Percentiles rank a stretch among this genome's conserved stretches.
Conservation (phyloP, 441 rosid species). For the Populus trichocarpa region DNA sequence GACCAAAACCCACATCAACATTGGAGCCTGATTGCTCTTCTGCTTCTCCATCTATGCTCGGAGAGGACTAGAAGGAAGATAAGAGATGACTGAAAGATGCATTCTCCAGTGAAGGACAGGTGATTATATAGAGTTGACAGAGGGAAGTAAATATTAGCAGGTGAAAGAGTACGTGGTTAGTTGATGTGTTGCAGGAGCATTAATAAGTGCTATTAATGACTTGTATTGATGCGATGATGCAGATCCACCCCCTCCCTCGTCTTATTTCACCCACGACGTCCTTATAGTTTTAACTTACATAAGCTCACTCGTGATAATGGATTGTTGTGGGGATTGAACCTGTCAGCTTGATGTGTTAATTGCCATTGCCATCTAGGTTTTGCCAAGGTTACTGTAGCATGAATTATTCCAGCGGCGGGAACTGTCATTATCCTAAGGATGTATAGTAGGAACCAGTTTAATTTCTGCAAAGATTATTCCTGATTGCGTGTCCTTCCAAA, state of each 20-base stretch:
- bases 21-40: constrained; percentile 7
- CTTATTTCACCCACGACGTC: background rate
- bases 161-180: constrained; percentile 19
- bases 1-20: constrained; percentile 8
- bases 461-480: no score
- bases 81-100: background rate
- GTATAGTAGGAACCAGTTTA: no score
- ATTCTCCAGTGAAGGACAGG: background rate
- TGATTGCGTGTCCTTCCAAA: no score
- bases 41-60: constrained; percentile 4
- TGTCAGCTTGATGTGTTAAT: background rate
- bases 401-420: background rate
- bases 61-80: background rate
- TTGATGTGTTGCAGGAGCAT: constrained; percentile 26
- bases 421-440: no score
- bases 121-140: background rate
- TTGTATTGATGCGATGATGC: background rate
- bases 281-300: background rate
- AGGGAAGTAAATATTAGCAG: constrained; percentile 24
- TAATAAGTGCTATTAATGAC: constrained; percentile 13
- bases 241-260: background rate
- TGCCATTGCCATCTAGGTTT: background rate
- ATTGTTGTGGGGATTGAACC: background rate
- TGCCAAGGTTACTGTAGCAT: background rate
- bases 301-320: background rate